phyloP scores from a whole-genome alignment of 352 stramenopile genomes.

The Phytopythium cucurbitacearum region DNA sequence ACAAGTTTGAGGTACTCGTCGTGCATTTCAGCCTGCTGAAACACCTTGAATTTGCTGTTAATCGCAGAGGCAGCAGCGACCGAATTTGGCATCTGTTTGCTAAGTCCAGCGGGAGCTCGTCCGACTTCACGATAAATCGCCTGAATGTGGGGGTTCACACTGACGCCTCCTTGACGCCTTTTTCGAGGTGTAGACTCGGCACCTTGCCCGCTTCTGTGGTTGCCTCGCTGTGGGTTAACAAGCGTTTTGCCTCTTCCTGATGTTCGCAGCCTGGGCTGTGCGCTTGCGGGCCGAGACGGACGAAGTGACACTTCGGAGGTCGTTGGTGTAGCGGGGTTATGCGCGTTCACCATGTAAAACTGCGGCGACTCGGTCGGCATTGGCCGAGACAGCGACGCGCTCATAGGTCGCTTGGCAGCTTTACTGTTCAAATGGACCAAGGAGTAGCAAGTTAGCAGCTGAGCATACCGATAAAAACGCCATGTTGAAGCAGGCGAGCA shows the following conservation, averaged over 20 bases:
- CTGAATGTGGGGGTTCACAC: constrained; percentile 38
- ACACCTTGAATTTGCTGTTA: constrained; percentile 30
- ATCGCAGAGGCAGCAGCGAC: constrained; percentile 21
- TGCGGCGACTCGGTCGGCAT: constrained; percentile 41
- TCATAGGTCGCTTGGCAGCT: constrained; percentile 29
- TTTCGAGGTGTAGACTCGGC: constrained; percentile 19
- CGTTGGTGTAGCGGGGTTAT: constrained; percentile 24
- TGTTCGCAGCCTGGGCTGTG: constrained; percentile 21
- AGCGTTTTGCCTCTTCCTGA: constrained; percentile 6
- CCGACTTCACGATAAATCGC: constrained; percentile 47
- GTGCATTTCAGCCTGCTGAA: constrained; percentile 53
- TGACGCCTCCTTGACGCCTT: constrained; percentile 29
- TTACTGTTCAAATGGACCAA: constrained; percentile 17
- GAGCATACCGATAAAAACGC: not conserved
- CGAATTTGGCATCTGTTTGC: constrained; percentile 17
- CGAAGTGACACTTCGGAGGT: constrained; percentile 4
- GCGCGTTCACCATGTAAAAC: constrained; percentile 51
- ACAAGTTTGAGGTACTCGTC: constrained; percentile 61
- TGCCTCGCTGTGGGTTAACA: too few species aligned
- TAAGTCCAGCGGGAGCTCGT: constrained; percentile 6
- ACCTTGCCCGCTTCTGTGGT: too few species aligned
- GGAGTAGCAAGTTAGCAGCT: not conserved
- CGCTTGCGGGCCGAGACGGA: constrained; percentile 34
- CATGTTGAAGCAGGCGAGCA: not conserved
- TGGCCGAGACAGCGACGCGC: constrained; percentile 25